These are phyloP conservation scores for Manihot esculenta DNA, from an alignment of 441 rosid genomes.

Conservation along the genomic window DNA sequence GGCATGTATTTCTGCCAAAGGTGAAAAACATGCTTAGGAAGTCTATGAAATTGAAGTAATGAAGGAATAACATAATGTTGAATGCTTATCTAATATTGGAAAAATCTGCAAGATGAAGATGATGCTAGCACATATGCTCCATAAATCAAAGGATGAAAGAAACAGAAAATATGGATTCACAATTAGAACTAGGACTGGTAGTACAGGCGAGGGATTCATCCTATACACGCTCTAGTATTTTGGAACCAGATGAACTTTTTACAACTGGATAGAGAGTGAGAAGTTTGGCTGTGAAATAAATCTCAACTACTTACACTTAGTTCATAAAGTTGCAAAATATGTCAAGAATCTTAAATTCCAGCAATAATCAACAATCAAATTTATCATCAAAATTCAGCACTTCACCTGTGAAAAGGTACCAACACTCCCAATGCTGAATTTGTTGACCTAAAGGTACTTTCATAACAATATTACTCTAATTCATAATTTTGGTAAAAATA, in stretches of 20 bases:
- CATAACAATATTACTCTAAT: not conserved
- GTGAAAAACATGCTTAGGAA: constrained; percentile 1
- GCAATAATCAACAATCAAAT: not conserved
- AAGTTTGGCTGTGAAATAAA: not conserved
- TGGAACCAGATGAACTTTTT: not conserved
- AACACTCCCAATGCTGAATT: not conserved
- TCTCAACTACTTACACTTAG: not conserved
- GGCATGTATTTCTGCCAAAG: constrained; percentile 88
- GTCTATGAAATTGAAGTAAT: constrained; percentile 2
- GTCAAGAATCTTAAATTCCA: not conserved
- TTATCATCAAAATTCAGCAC: not conserved
- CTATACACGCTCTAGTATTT: not conserved
- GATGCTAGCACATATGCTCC: not conserved
- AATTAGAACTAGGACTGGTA: not conserved
- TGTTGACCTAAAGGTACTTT: not conserved
- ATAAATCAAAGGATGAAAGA: not conserved
- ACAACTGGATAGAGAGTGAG: not conserved
- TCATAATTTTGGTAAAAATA: not conserved
- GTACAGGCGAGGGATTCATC: too few species aligned
- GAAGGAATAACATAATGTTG: not conserved
- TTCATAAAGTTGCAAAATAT: not conserved
- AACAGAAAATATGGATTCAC: not conserved
- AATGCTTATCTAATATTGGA: not conserved
- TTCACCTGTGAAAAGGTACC: not conserved
- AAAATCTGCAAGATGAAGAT: not conserved